Conservation (phyloP, 495 filamentous ascomycete genomes). For the Astrothelium subdiscretum region DNA sequence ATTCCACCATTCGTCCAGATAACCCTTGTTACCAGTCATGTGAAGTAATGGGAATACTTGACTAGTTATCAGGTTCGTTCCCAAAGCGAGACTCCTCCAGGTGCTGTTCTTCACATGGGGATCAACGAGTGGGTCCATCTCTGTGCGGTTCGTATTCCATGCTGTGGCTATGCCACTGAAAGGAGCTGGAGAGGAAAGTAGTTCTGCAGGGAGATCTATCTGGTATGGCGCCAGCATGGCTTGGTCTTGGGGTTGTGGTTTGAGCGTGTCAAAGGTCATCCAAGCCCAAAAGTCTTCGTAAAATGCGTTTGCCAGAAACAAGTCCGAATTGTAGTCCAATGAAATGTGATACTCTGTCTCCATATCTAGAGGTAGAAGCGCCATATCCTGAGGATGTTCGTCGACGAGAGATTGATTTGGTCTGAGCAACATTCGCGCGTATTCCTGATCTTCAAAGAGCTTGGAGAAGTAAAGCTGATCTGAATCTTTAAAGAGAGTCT, state of each 20-base stretch:
- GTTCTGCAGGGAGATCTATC: constrained; percentile 1
- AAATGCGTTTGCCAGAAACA: constrained; percentile 14
- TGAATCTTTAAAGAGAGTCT: constrained; percentile 4
- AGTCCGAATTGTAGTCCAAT: constrained; percentile 7
- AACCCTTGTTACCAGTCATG: constrained; percentile 9
- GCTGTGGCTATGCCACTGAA: background rate
- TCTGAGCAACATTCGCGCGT: constrained; percentile 5
- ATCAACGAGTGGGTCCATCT: background rate
- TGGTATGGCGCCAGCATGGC: background rate
- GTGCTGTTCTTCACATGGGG: background rate
- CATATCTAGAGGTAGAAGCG: background rate
- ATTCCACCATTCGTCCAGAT: constrained; percentile 8
- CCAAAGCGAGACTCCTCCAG: constrained; percentile 7
- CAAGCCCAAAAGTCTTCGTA: constrained; percentile 10
- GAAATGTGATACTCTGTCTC: constrained; percentile 15
- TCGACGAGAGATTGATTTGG: constrained; percentile 5
- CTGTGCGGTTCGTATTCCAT: background rate
- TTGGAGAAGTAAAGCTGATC: constrained; percentile 22
- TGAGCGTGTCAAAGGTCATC: background rate
- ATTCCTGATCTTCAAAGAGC: constrained; percentile 25
- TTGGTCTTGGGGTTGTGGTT: background rate
- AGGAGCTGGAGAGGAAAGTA: constrained; percentile 5
- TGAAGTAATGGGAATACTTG: constrained; percentile 5
- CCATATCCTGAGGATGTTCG: background rate
- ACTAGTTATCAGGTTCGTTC: constrained; percentile 6